These are phyloP conservation scores for Phycomyces nitens DNA, from an alignment of 192 early-diverging fungal genomes.

Conservation along the genomic window DNA sequence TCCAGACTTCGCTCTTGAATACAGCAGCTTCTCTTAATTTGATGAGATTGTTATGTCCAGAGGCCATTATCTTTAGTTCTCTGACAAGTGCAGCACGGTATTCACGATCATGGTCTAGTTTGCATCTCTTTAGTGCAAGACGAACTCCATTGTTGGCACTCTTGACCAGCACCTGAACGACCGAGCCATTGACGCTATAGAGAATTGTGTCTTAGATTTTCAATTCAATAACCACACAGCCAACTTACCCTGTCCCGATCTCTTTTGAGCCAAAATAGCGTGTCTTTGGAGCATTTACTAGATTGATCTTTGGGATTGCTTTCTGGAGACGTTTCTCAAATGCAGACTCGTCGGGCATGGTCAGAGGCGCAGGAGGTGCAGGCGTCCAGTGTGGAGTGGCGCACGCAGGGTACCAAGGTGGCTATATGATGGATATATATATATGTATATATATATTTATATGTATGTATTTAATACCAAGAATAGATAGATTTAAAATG, in stretches of 20 bases:
- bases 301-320: constrained; percentile 25
- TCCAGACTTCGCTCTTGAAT: constrained; percentile 33
- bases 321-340: constrained; percentile 34
- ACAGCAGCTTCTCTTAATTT: constrained; percentile 28
- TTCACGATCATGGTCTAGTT: constrained; percentile 31
- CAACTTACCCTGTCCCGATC: constrained; percentile 32
- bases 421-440: constrained; percentile 12
- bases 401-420: constrained; percentile 30
- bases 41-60: constrained; percentile 31
- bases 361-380: constrained; percentile 6
- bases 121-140: constrained; percentile 34
- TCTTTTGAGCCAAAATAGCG: constrained; percentile 28
- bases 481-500: too few relatives aligned
- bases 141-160: background rate
- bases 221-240: background rate
- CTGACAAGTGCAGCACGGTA: constrained; percentile 34
- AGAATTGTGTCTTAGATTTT: too few relatives aligned
- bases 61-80: constrained; percentile 37
- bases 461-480: too few relatives aligned
- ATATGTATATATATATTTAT: background rate
- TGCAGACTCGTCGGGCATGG: constrained; percentile 15
- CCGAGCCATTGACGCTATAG: constrained; percentile 37
- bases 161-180: constrained; percentile 22
- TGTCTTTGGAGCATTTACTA: constrained; percentile 22
- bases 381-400: constrained; percentile 18